Conservation (phyloP, 2,329 filamentous ascomycete genomes). For the Colletotrichum sp. region DNA sequence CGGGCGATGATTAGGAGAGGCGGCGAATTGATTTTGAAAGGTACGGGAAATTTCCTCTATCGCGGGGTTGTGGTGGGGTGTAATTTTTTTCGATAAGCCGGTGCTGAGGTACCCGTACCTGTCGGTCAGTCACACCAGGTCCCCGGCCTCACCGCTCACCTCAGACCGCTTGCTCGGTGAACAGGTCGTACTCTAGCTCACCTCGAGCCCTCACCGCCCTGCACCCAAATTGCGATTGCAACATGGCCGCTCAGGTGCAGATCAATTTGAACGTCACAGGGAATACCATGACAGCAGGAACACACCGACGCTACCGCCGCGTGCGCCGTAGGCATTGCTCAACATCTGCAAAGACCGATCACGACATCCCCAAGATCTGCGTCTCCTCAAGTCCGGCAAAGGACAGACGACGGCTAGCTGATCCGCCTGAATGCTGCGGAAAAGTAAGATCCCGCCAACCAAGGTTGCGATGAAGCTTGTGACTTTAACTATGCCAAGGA, state of each 20-base stretch:
- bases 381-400: neutral
- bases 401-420: neutral
- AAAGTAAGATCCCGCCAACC: neutral
- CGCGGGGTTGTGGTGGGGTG: constrained; percentile 22
- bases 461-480: neutral
- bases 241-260: neutral
- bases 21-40: constrained; percentile 16
- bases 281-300: neutral
- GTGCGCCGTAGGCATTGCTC: neutral
- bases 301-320: neutral
- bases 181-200: neutral
- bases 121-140: neutral
- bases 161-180: neutral
- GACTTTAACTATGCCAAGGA: neutral
- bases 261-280: neutral
- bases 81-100: constrained; percentile 8
- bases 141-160: neutral
- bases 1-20: neutral
- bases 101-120: neutral
- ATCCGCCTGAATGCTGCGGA: neutral
- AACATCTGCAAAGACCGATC: neutral
- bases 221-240: neutral
- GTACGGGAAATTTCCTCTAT: constrained; percentile 21
- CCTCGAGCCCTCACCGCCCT: neutral
- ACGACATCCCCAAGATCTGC: neutral